These are phyloP conservation scores for Pleurozium schreberi DNA, from an alignment of 225 moss, liverwort and hornwort species.

Conservation along the genomic window DNA sequence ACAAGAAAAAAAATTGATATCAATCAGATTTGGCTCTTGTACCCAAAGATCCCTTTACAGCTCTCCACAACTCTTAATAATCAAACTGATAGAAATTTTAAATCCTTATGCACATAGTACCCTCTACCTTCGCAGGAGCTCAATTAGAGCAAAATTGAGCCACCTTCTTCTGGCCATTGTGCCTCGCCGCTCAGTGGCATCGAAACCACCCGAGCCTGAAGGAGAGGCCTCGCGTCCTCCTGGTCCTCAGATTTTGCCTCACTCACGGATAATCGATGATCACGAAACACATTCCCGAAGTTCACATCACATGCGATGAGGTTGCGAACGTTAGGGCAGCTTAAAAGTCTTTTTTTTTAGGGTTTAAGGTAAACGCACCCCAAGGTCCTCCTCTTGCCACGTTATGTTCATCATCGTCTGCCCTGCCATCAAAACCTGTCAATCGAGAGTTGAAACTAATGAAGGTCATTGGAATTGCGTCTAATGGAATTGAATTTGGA, in stretches of 20 bases:
- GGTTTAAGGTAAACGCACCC: not conserved
- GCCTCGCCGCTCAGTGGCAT: not conserved
- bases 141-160: conserved; percentile 4
- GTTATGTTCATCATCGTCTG: not conserved
- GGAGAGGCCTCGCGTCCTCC: not conserved
- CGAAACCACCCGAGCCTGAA: not conserved
- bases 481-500: not conserved
- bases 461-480: not conserved
- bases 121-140: not conserved
- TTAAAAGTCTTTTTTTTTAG: too few relatives aligned
- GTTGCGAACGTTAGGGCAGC: not conserved
- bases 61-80: not conserved
- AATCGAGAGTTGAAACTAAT: not conserved
- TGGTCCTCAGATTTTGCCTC: not conserved
- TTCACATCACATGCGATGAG: not conserved
- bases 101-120: not conserved
- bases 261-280: not conserved
- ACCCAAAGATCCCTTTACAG: not conserved
- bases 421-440: too few relatives aligned
- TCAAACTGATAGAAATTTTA: not conserved
- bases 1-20: too few relatives aligned
- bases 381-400: not conserved
- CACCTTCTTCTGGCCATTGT: not conserved
- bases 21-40: not conserved
- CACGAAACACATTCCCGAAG: not conserved